Base-by-base conservation (phyloP, 2,329 filamentous ascomycete genomes). In the Penicillium thymicola region DNA sequence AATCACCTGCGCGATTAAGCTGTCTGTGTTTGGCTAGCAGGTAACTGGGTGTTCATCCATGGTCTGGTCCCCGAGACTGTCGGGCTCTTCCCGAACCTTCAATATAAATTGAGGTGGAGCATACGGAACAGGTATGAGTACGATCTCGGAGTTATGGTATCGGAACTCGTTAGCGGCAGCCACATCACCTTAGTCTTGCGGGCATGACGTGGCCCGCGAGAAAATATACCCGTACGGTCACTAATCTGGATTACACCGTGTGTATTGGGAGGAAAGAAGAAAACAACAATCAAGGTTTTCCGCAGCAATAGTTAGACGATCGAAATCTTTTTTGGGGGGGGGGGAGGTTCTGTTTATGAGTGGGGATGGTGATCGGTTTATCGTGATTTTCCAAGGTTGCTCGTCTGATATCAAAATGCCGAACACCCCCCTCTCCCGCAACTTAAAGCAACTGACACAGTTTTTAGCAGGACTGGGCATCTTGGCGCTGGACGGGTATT, bases 141-240 rank as follows among this genome's bases (percentile, higher is more conserved):
- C 6, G 23, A 37, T 34, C 51, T 41, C 16, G 49, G 34, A 32
- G 2, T 16, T 30, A 41, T 27, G 14, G 7, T 42, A 16, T 48
- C 23, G 48, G 25, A 44, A 38, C 46, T 53, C 45, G 36, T 25
- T 25, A 61, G 59, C 55, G 55, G 42, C 54, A 58, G 48, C 27
- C 21, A 32, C 18, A 23, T 41, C 52, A 42, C 45, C 44, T 51
- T 50, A 32, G 43, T 44, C 32, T 40, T 36, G 40, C 48, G 21
- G 34, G 30, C 51, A 59, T 62, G 58, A 60, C 60, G 58, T 47
- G 60, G 55, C 60, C 28, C 4, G 41, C 52, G 43, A 23, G 43
- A 54, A 46, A 59, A 21, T 21, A 21, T 60, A 60, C 44, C 32
- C 28, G 40, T 61, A 61, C 59, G 38, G 32, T 55, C 54, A 44